Evolutionary conservation across 2,329 filamentous ascomycete species (phyloP), one percentile per base, ranked within the genome.

Genomic region (Cordyceps farinosa): DNA sequence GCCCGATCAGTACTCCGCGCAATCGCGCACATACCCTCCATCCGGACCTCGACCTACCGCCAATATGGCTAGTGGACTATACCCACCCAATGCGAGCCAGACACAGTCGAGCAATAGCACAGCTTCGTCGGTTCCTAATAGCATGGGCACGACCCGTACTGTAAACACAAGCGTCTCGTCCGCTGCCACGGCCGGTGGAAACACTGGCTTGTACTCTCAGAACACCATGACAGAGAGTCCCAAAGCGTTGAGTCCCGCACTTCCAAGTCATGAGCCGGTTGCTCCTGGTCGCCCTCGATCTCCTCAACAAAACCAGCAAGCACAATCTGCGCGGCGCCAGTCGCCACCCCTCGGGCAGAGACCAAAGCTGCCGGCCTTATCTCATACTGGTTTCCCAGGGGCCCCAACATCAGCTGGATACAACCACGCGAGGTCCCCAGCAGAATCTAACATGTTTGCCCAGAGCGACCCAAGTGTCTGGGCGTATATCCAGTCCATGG

Each of bases 161-260:
- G 74, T 80, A 3, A 81, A 78, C 62, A 79, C 81, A 11, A 84
- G 79, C 69, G 76, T 82, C 40, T 80, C 81, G 3, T 82, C 81
- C 15, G 69, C 81, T 58, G 78, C 82, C 8, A 72, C 82, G 34
- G 77, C 76, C 59, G 76, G 77, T 48, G 78, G 78, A 52, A 80
- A 78, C 64, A 79, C 79, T 53, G 84, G 83, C 22, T 83, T 92
- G 67, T 96, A 91, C 72, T 84, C 87, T 9, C 87, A 92, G 67
- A 84, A 85, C 61, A 84, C 79, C 64, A 90, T 96, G 79, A 95
- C 90, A 3, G 92, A 97, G 75, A 96, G 91, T 67, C 92, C 92
- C 0, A 96, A 93, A 72, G 89, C 92, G 4, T 80, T 96, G 47
- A 92, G 88, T 65, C 89, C 90, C n/a, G 82, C 82, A 22, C 80